Percentiles rank a stretch among this genome's conserved stretches.
These are phyloP conservation scores for Astragalus glycyphyllos DNA, from an alignment of 306 rosid species.

Conservation along the genomic window DNA sequence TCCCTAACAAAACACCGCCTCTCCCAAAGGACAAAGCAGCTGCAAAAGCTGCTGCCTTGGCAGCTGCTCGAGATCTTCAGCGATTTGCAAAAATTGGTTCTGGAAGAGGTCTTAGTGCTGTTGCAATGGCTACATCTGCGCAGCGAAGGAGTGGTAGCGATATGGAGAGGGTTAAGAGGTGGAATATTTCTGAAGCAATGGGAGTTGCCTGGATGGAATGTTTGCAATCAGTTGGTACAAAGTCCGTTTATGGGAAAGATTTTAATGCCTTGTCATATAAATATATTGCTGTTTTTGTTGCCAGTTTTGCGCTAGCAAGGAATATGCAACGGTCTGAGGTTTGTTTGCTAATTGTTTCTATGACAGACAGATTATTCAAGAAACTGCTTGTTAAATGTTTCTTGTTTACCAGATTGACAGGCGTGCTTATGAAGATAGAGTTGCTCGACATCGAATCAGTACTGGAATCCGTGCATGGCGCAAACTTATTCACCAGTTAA, in stretches of 20 bases:
- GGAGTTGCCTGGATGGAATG: conserved; percentile 99
- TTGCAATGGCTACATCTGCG: conserved; percentile 99
- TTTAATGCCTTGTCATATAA: conserved; percentile 90
- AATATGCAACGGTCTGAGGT: conserved; percentile 99
- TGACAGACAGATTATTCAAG: conserved; percentile 32
- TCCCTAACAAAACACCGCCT: conserved; percentile 62
- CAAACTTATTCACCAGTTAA: conserved; percentile 82
- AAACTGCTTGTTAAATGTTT: conserved; percentile 44
- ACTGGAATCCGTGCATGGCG: conserved; percentile 92
- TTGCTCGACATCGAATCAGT: conserved; percentile 71
- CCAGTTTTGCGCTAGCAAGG: conserved; percentile 98
- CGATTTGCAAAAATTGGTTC: conserved; percentile 93
- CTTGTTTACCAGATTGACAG: conserved; percentile 79
- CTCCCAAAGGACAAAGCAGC: conserved; percentile 97
- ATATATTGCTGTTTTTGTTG: conserved; percentile 94
- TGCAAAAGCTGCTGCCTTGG: conserved; percentile 98
- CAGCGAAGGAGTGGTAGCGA: conserved; percentile 90
- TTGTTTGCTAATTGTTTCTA: conserved; percentile 44
- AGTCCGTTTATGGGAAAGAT: conserved; percentile 93
- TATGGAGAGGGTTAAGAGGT: conserved; percentile 83
- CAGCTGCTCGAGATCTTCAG: conserved; percentile 97
- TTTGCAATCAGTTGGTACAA: conserved; percentile 92
- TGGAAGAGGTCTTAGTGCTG: conserved; percentile 98
- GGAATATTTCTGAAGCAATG: conserved; percentile 97
- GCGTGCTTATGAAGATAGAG: conserved; percentile 78